These are phyloP conservation scores for Vigna unguiculata DNA, from an alignment of 306 rosid genomes.

Conservation along the genomic window DNA sequence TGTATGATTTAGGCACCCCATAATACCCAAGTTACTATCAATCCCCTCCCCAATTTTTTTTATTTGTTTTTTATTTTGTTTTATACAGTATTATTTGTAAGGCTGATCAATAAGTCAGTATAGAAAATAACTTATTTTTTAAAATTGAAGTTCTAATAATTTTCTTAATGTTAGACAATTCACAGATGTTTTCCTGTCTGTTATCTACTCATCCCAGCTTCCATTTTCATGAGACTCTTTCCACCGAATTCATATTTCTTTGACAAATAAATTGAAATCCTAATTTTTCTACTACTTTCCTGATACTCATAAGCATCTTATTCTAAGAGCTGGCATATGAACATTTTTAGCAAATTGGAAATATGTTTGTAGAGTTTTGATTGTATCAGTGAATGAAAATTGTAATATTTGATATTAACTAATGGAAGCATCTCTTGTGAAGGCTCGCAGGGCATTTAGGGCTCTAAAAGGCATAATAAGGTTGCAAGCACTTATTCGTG, in stretches of 20 bases:
- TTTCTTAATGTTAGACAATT: background rate
- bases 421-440: constrained; percentile 50
- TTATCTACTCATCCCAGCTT: background rate
- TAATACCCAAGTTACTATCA: no score
- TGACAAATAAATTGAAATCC: background rate
- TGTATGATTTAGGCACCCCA: no score
- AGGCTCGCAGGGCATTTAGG: constrained; percentile 92
- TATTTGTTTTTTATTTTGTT: background rate
- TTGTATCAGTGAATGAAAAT: constrained; percentile 8
- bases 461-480: constrained; percentile 90
- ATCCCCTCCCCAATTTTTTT: background rate
- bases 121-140: background rate
- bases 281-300: background rate
- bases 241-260: background rate
- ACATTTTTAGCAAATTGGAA: constrained; percentile 28
- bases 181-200: background rate
- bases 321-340: background rate
- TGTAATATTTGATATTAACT: constrained; percentile 31
- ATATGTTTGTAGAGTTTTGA: constrained; percentile 20
- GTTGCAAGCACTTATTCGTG: constrained; percentile 93
- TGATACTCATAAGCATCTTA: constrained; percentile 1
- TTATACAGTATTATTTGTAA: background rate
- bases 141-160: background rate
- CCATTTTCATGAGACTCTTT: background rate
- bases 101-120: background rate